Evolutionary conservation across 129 eudicot genomes (phyloP).

Genomic region (Lactuca saligna): DNA sequence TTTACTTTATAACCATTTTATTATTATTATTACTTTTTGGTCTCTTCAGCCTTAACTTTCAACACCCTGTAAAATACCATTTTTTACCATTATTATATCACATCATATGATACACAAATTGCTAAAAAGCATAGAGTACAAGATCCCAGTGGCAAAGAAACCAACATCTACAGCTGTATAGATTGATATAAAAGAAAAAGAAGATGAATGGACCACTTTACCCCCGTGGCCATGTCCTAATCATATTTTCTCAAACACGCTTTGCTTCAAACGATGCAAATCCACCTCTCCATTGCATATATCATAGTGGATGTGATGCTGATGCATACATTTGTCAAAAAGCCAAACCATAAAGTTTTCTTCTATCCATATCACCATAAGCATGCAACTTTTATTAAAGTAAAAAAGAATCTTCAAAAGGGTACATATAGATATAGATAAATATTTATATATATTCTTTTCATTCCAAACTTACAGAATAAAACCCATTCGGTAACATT

Average conservation of each 20-base stretch:
- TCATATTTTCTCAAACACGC: conserved; percentile 54
- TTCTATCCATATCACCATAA: conserved; percentile 21
- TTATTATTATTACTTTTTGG: neutral
- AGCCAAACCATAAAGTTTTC: conserved; percentile 30
- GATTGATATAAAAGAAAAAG: neutral
- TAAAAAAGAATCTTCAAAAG: conserved; percentile 21
- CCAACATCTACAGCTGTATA: conserved; percentile 32
- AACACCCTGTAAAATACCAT: neutral
- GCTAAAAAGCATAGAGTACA: conserved; percentile 24
- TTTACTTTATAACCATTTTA: conserved; percentile 1
- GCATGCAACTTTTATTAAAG: conserved; percentile 42
- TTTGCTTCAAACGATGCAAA: conserved; percentile 43
- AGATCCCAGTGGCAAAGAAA: neutral
- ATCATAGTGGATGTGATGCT: conserved; percentile 13
- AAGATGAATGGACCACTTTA: conserved; percentile 33
- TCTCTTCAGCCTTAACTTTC: neutral
- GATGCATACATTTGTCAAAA: conserved; percentile 25
- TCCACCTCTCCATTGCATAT: conserved; percentile 19
- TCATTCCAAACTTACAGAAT: conserved; percentile 9
- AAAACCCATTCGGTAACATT: conserved; percentile 39
- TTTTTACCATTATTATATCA: neutral
- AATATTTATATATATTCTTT: neutral
- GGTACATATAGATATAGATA: neutral
- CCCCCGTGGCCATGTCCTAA: conserved; percentile 45
- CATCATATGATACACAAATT: neutral